Evolutionary conservation across 345 rosid genomes (phyloP).

Genomic region (Ricinus communis): DNA sequence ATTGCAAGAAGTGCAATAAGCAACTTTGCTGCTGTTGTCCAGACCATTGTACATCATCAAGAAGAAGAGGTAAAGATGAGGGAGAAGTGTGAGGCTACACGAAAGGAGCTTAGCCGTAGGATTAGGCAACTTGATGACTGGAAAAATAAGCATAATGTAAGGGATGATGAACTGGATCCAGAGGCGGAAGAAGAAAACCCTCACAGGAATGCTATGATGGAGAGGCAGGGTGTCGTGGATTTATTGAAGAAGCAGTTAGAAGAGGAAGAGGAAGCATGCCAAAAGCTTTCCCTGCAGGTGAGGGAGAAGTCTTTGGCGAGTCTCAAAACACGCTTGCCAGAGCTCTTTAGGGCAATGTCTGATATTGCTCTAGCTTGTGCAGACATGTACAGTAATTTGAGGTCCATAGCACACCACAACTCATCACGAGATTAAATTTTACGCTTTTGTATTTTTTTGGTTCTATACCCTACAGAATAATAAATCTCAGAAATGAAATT

Average conservation of each 20-base stretch:
- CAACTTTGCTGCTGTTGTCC: slow-evolving; percentile 62
- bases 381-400: slow-evolving; percentile 43
- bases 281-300: slow-evolving; percentile 60
- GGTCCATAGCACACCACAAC: slow-evolving; percentile 6
- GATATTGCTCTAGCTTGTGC: slow-evolving; percentile 53
- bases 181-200: slow-evolving; percentile 39
- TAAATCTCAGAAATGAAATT: not conserved
- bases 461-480: slow-evolving; percentile 6
- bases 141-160: slow-evolving; percentile 51
- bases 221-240: slow-evolving; percentile 52
- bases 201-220: slow-evolving; percentile 44
- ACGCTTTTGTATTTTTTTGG: not conserved
- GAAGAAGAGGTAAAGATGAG: slow-evolving; percentile 58
- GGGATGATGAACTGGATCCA: slow-evolving; percentile 49
- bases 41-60: slow-evolving; percentile 62
- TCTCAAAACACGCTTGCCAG: slow-evolving; percentile 69
- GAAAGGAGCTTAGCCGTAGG: slow-evolving; percentile 56
- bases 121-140: slow-evolving; percentile 63
- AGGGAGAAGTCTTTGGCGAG: slow-evolving; percentile 76
- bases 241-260: slow-evolving; percentile 46
- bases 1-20: slow-evolving; percentile 61
- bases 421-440: not conserved
- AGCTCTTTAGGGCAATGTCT: slow-evolving; percentile 60
- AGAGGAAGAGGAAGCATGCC: slow-evolving; percentile 67
- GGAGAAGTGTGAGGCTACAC: slow-evolving; percentile 57